These are phyloP conservation scores for Trichosporon coremiiforme DNA, from an alignment of 1,284 basidiomycete genomes.

Conservation along the genomic window DNA sequence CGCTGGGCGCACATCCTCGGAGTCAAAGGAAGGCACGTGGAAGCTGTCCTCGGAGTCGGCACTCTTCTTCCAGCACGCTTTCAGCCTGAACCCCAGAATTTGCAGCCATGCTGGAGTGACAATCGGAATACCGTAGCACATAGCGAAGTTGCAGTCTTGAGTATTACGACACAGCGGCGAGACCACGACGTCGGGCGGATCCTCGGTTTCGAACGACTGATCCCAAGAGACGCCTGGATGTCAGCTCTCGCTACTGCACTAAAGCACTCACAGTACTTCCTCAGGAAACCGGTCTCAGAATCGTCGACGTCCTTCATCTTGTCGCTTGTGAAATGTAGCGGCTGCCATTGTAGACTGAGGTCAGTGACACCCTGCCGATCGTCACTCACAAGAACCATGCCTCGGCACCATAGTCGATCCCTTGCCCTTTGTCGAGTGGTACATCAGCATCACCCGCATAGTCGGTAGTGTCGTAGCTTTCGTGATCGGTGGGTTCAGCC, in stretches of 20 bases:
- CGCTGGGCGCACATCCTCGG: conserved; percentile 34
- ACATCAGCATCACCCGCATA: conserved; percentile 23
- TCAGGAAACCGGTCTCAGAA: conserved; percentile 28
- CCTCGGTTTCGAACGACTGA: conserved; percentile 30
- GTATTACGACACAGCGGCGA: conserved; percentile 30
- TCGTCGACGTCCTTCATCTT: conserved; percentile 43
- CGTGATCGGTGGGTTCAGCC: conserved; percentile 32
- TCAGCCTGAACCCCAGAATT: conserved; percentile 31
- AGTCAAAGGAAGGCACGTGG: conserved; percentile 35
- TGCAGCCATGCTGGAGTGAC: conserved; percentile 40
- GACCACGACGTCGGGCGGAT: conserved; percentile 38
- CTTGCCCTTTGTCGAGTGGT: conserved; percentile 36
- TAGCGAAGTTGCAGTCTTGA: conserved; percentile 35
- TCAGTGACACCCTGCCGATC: not conserved
- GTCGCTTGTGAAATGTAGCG: conserved; percentile 34
- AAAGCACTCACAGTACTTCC: conserved; percentile 37
- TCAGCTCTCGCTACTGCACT: not conserved
- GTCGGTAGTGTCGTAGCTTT: conserved; percentile 37
- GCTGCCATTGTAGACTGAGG: conserved; percentile 27
- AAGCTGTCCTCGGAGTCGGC: conserved; percentile 49
- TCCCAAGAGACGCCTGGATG: conserved; percentile 42
- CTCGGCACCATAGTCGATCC: conserved; percentile 19
- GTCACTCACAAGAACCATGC: conserved; percentile 43
- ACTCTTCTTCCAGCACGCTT: conserved; percentile 44
- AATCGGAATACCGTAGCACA: conserved; percentile 46